These are phyloP conservation scores for Cucumis cinereus DNA, from an alignment of 306 rosid genomes.

Conservation along the genomic window DNA sequence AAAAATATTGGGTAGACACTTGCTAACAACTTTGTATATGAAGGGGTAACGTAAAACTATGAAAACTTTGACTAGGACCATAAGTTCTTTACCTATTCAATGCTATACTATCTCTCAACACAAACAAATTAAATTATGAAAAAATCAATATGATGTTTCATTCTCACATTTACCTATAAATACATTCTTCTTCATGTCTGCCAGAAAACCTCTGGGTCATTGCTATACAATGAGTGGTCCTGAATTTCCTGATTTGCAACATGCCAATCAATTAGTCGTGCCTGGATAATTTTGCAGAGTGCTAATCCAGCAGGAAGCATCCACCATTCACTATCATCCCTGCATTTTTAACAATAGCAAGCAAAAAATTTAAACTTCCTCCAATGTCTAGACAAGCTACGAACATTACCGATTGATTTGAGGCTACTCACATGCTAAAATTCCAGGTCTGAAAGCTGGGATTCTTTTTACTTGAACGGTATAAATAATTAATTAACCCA, in stretches of 20 bases:
- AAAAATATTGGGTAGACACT: constrained; percentile 1
- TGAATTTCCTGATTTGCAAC: constrained; percentile 93
- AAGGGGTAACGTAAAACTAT: neutral
- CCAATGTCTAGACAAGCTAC: neutral
- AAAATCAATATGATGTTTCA: neutral
- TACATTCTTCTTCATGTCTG: constrained; percentile 28
- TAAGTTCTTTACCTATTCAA: neutral
- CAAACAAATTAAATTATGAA: neutral
- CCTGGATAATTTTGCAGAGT: constrained; percentile 67
- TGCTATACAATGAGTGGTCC: constrained; percentile 75
- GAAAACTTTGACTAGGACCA: constrained; percentile 2
- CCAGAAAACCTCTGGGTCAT: constrained; percentile 73
- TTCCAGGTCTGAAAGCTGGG: constrained; percentile 67
- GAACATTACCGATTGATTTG: neutral
- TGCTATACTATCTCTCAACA: neutral
- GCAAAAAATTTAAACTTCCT: neutral
- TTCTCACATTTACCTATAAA: neutral
- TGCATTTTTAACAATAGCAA: constrained; percentile 15
- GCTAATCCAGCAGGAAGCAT: constrained; percentile 78
- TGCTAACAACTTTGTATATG: constrained; percentile 2
- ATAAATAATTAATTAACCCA: constrained; percentile 65
- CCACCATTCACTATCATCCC: constrained; percentile 99
- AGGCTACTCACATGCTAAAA: constrained; percentile 69
- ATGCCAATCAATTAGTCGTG: constrained; percentile 68
- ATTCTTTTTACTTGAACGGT: constrained; percentile 40